phyloP scores from a whole-genome alignment of 306 rosid species.

The cucumber (Cucumis sativus) region Cucumber_9930_V3 NC_026659.2:25583501-25584000 shows the following conservation, averaged over 20 bases:
- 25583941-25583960: conserved; percentile 76
- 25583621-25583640: conserved; percentile 58
- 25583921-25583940: conserved; percentile 67
- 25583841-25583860: conserved; percentile 58
- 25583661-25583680: conserved; percentile 41
- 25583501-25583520: conserved; percentile 60
- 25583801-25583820: conserved; percentile 64
- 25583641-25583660: conserved; percentile 77
- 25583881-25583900: conserved; percentile 60
- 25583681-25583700: conserved; percentile 82
- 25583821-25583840: conserved; percentile 67
- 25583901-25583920: conserved; percentile 48
- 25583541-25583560: conserved; percentile 65
- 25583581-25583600: conserved; percentile 65
- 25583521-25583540: conserved; percentile 89
- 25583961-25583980: conserved; percentile 42
- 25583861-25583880: conserved; percentile 45
- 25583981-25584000: conserved; percentile 42
- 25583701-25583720: conserved; percentile 77
- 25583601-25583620: conserved; percentile 57
- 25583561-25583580: conserved; percentile 57
- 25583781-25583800: conserved; percentile 82
- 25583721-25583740: conserved; percentile 70
- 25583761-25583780: conserved; percentile 63
- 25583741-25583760: conserved; percentile 72